These are phyloP conservation scores for Fusarium coicis DNA, from an alignment of 2,329 filamentous ascomycete genomes.

Conservation along the genomic window DNA sequence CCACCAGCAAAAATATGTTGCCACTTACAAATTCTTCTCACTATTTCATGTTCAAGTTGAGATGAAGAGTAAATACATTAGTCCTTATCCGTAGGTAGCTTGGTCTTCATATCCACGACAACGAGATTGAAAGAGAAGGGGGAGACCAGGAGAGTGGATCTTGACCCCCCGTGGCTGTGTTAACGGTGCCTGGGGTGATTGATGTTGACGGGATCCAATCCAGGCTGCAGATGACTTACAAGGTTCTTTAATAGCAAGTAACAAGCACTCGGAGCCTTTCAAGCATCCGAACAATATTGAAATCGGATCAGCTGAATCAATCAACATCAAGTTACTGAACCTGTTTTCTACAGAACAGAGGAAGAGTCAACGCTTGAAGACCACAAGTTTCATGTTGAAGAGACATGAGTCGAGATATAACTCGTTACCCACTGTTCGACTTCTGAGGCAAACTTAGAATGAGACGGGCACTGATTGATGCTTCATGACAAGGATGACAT, in stretches of 20 bases:
- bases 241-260: background rate
- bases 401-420: constrained; percentile 8
- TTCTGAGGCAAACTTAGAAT: constrained; percentile 19
- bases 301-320: background rate
- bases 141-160: constrained; percentile 14
- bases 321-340: background rate
- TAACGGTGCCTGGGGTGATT: constrained; percentile 32
- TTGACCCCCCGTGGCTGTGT: constrained; percentile 33
- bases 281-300: background rate
- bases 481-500: constrained; percentile 17
- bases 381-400: constrained; percentile 14
- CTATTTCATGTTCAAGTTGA: background rate
- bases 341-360: background rate
- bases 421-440: constrained; percentile 27
- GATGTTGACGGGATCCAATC: constrained; percentile 9
- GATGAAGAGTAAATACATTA: background rate
- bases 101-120: constrained; percentile 6
- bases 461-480: constrained; percentile 9
- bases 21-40: background rate
- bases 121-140: constrained; percentile 15
- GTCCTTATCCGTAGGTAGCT: background rate
- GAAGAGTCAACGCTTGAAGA: background rate
- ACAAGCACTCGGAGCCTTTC: background rate
- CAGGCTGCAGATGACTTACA: constrained; percentile 7
- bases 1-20: background rate